phyloP scores from a whole-genome alignment of 2,329 filamentous ascomycete species.

The Microdochium nivale region DNA sequence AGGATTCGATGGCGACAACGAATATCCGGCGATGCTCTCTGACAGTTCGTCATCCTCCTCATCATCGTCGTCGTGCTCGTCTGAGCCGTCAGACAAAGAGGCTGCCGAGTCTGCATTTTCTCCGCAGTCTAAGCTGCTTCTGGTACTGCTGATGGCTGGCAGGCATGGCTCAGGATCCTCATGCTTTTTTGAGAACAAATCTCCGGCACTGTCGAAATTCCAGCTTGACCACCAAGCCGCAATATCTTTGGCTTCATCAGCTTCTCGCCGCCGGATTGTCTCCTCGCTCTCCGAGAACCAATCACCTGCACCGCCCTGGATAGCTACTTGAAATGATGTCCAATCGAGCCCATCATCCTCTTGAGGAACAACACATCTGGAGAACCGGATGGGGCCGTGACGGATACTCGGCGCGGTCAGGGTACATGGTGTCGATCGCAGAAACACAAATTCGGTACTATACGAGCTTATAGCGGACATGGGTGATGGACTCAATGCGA shows the following conservation, averaged over 20 bases:
- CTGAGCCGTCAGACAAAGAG: constrained; percentile 17
- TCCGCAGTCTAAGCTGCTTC: background rate
- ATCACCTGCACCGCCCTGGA: constrained; percentile 47
- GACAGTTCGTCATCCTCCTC: background rate
- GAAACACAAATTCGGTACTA: constrained; percentile 34
- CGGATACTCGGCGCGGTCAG: constrained; percentile 38
- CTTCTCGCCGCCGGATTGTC: constrained; percentile 26
- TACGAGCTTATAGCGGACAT: background rate
- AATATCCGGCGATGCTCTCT: background rate
- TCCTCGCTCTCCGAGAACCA: constrained; percentile 35
- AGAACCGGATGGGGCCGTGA: constrained; percentile 47
- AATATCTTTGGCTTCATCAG: constrained; percentile 40
- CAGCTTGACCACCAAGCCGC: constrained; percentile 42
- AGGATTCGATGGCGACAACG: constrained; percentile 5
- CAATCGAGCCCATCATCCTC: constrained; percentile 47
- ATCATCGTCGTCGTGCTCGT: constrained; percentile 17
- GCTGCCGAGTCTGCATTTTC: constrained; percentile 14
- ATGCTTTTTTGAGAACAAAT: constrained; percentile 20
- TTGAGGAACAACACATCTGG: constrained; percentile 31
- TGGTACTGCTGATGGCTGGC: background rate
- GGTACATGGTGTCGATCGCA: constrained; percentile 39
- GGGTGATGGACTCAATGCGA: background rate
- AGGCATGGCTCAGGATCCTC: constrained; percentile 21
- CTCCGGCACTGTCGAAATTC: constrained; percentile 34
- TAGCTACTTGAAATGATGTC: constrained; percentile 59